These are phyloP conservation scores for Gypsophila paniculata DNA, from an alignment of 179 eudicot genomes.

Conservation along the genomic window DNA sequence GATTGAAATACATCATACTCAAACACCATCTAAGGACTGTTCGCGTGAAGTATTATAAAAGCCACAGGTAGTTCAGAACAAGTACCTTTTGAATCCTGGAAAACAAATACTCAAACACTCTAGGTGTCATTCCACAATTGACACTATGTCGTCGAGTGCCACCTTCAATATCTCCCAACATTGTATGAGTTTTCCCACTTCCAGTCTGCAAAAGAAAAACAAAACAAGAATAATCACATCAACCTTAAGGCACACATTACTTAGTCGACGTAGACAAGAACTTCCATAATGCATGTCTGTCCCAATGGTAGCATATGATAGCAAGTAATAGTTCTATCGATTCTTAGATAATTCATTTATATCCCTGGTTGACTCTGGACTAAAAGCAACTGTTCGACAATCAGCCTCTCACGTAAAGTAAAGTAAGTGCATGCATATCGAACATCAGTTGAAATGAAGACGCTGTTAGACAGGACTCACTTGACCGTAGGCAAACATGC, in stretches of 20 bases:
- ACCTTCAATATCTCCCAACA: constrained; percentile 97
- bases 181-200: constrained; percentile 98
- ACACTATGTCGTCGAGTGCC: constrained; percentile 92
- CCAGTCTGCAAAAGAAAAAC: constrained; percentile 60
- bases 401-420: background rate
- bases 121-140: constrained; percentile 96
- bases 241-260: background rate
- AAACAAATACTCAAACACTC: constrained; percentile 90
- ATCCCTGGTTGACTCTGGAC: background rate
- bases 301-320: background rate
- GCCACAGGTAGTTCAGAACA: constrained; percentile 6
- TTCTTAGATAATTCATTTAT: background rate
- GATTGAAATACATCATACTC: background rate
- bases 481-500: constrained; percentile 99
- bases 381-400: background rate
- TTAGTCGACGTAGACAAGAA: background rate
- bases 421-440: background rate
- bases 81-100: constrained; percentile 92
- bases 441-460: background rate
- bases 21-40: background rate
- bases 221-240: constrained; percentile 4
- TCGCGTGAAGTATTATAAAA: background rate
- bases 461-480: constrained; percentile 37
- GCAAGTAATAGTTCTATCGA: background rate
- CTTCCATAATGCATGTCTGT: constrained; percentile 3